These are phyloP conservation scores for Neopestalotiopsis rosae DNA, from an alignment of 2,329 filamentous ascomycete species.

Conservation along the genomic window DNA sequence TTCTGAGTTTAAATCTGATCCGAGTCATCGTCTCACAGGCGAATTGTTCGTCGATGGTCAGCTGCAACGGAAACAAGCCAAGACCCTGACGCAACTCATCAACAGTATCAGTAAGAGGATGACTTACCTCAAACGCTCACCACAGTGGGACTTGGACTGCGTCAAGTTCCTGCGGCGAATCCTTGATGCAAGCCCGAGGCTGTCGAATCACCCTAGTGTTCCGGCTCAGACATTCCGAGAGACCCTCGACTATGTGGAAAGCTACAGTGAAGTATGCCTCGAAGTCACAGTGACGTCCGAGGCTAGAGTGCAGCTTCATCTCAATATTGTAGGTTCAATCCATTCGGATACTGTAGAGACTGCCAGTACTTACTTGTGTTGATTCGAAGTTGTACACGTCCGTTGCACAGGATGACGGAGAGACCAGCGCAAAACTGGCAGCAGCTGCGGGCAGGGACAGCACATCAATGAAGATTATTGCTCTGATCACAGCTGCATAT, in stretches of 20 bases:
- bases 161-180: constrained; percentile 8
- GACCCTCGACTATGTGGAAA: constrained; percentile 7
- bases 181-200: background rate
- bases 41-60: background rate
- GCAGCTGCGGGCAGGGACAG: constrained; percentile 6
- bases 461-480: constrained; percentile 35
- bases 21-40: background rate
- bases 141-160: background rate
- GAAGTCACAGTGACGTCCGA: constrained; percentile 2
- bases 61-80: constrained; percentile 1
- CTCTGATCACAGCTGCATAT: constrained; percentile 43
- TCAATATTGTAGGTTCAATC: background rate
- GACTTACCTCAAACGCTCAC: background rate
- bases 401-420: constrained; percentile 4
- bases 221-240: background rate
- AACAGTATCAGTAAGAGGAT: background rate
- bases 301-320: constrained; percentile 8
- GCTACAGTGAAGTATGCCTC: background rate
- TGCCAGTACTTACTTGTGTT: background rate
- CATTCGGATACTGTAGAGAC: background rate
- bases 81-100: background rate
- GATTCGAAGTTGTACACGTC: background rate
- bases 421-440: constrained; percentile 5
- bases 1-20: background rate
- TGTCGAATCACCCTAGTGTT: background rate